Evolutionary conservation across 176 grass and related monocot genomes (phyloP).

Genomic region (Lolium multiflorum): DNA sequence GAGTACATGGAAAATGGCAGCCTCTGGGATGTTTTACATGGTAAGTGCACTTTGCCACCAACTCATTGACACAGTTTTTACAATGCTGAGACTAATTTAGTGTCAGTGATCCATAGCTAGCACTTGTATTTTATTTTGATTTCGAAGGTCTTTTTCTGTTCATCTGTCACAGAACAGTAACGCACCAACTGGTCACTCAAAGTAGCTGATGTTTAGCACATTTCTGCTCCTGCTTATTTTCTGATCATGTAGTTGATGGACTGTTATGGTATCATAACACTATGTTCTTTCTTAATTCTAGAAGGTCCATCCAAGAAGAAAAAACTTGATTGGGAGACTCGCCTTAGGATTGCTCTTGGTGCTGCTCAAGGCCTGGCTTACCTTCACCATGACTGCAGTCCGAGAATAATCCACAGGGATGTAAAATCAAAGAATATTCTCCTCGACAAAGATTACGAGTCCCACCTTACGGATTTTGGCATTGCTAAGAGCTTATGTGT

Average conservation of each 20-base stretch:
- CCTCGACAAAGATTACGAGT: slow-evolving; percentile 87
- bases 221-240: not conserved
- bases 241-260: not conserved
- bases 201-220: slow-evolving; percentile 23
- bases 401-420: slow-evolving; percentile 91
- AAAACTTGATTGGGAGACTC: slow-evolving; percentile 86
- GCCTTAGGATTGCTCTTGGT: slow-evolving; percentile 80
- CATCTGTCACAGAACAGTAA: not conserved
- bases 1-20: slow-evolving; percentile 98
- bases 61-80: not conserved
- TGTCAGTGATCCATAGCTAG: slow-evolving; percentile 19
- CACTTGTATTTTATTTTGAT: not conserved
- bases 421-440: slow-evolving; percentile 98
- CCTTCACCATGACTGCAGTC: slow-evolving; percentile 96
- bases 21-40: slow-evolving; percentile 99
- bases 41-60: slow-evolving; percentile 41
- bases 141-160: slow-evolving; percentile 30
- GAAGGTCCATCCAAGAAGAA: slow-evolving; percentile 89
- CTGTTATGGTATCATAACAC: not conserved
- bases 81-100: slow-evolving; percentile 18
- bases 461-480: slow-evolving; percentile 95
- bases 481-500: slow-evolving; percentile 96
- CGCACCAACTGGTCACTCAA: not conserved
- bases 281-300: slow-evolving; percentile 15
- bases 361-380: slow-evolving; percentile 92